Conservation (phyloP, 306 rosid species). For the barrel medic (Medicago truncatula) region MtrunA17r5.0-ANR NC_053045.1:52944001-52944500, state of each 20-base stretch:
- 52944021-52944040: conserved; percentile 46
- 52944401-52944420: not conserved
- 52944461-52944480: no score
- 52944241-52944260: conserved; percentile 50
- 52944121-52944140: conserved; percentile 42
- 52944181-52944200: conserved; percentile 41
- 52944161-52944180: conserved; percentile 47
- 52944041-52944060: conserved; percentile 34
- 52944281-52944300: not conserved
- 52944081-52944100: conserved; percentile 39
- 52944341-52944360: not conserved
- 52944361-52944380: not conserved
- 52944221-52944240: conserved; percentile 38
- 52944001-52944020: conserved; percentile 34
- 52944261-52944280: not conserved
- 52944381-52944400: not conserved
- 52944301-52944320: not conserved
- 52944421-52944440: not conserved
- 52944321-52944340: not conserved
- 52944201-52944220: conserved; percentile 27
- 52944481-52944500: no score
- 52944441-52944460: no score
- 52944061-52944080: conserved; percentile 48
- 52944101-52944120: conserved; percentile 45
- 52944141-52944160: conserved; percentile 55